Percentiles rank a stretch among this genome's conserved stretches.
Evolutionary conservation across 2,329 filamentous ascomycete species (phyloP).

Genomic region (Metarhizium anisopliae): DNA sequence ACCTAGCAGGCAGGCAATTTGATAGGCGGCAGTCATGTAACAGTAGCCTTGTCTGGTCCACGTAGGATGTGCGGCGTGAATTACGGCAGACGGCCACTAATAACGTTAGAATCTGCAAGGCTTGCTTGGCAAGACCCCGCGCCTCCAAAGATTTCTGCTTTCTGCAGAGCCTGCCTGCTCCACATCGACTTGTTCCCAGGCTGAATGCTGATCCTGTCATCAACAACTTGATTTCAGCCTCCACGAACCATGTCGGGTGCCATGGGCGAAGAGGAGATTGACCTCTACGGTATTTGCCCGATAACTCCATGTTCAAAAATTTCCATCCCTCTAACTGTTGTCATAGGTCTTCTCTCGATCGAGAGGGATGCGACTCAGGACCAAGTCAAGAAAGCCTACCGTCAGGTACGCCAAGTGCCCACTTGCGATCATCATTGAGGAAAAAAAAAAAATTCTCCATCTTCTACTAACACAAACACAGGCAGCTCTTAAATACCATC

Average conservation of each 20-base stretch:
- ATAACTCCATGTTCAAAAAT: not conserved
- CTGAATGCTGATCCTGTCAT: not conserved
- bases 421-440: not conserved
- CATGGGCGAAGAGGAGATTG: slow-evolving; percentile 33
- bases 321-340: slow-evolving; percentile 4
- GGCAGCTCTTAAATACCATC: slow-evolving; percentile 82
- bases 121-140: slow-evolving; percentile 4
- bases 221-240: not conserved
- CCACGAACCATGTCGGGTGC: slow-evolving; percentile 14
- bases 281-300: slow-evolving; percentile 49
- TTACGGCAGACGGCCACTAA: not conserved
- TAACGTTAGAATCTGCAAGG: not conserved
- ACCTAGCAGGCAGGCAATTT: no score
- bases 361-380: slow-evolving; percentile 61
- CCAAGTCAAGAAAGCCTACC: slow-evolving; percentile 92
- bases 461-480: slow-evolving; percentile 25
- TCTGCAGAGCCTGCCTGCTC: not conserved
- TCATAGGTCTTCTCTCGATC: slow-evolving; percentile 68
- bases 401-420: slow-evolving; percentile 54
- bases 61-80: not conserved
- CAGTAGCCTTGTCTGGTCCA: no score
- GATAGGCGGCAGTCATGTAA: no score
- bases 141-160: slow-evolving; percentile 2
- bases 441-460: not conserved
- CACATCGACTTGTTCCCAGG: not conserved